A percentile compares a stretch with the other conserved stretches of the same genome.
Conservation (phyloP, 345 rosid genomes). For the Eucalyptus tenuipes region DNA sequence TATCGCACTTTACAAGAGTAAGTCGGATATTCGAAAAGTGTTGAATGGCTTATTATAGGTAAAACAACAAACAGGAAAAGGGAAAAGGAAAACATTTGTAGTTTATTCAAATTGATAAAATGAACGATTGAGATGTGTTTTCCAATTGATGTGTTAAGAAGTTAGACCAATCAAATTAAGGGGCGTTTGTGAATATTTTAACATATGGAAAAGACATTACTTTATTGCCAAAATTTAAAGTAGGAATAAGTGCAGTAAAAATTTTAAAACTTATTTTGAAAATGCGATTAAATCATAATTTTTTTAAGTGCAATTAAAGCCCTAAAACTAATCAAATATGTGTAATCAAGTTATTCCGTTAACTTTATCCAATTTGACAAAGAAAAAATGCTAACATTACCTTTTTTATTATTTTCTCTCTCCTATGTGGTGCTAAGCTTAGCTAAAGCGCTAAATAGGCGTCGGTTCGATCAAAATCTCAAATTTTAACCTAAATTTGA, state of each 20-base stretch:
- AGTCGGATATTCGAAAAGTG: neutral
- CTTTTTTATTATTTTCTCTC: neutral
- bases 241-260: neutral
- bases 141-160: neutral
- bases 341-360: no score
- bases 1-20: neutral
- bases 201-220: neutral
- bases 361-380: no score
- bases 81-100: neutral
- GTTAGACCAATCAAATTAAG: neutral
- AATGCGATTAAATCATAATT: no score
- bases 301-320: neutral
- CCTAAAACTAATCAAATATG: accelerated
- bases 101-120: neutral
- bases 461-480: neutral
- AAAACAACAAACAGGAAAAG: neutral
- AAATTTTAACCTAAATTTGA: no score
- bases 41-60: neutral
- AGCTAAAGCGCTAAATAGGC: accelerated
- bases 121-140: neutral
- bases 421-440: accelerated
- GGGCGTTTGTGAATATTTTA: neutral
- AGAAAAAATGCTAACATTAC: accelerated
- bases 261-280: no score
- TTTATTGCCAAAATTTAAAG: neutral